These are phyloP conservation scores for Ambrosiella beaveri DNA, from an alignment of 2,329 filamentous ascomycete species.

Conservation along the genomic window DNA sequence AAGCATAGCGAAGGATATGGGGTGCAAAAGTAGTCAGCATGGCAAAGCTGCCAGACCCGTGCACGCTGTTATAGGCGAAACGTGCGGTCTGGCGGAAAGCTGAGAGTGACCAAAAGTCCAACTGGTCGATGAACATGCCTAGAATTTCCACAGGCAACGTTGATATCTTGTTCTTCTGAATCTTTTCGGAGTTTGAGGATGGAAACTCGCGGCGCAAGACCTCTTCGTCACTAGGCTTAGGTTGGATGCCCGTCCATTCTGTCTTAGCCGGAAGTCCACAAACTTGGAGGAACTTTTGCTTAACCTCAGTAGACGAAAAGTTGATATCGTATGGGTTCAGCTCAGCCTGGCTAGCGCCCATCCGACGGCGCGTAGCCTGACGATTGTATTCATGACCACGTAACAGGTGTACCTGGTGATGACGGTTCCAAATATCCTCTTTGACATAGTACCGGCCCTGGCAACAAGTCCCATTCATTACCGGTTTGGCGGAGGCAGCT, in stretches of 20 bases:
- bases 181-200: no score
- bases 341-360: not conserved
- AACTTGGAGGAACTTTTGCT: not conserved
- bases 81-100: not conserved
- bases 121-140: not conserved
- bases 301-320: not conserved
- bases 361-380: not conserved
- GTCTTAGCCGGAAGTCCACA: no score
- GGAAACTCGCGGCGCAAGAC: no score
- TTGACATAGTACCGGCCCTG: not conserved
- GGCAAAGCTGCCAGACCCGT: not conserved
- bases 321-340: not conserved
- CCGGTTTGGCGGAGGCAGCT: no score
- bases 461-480: not conserved
- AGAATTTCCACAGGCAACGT: not conserved
- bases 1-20: not conserved
- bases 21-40: not conserved
- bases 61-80: not conserved
- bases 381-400: not conserved
- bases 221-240: no score
- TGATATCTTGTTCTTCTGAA: not conserved
- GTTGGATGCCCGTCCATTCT: no score
- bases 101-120: not conserved
- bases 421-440: not conserved
- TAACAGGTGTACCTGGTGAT: not conserved